Evolutionary conservation across 805 yeast genomes (phyloP).

Genomic region (Pichia heedii): DNA sequence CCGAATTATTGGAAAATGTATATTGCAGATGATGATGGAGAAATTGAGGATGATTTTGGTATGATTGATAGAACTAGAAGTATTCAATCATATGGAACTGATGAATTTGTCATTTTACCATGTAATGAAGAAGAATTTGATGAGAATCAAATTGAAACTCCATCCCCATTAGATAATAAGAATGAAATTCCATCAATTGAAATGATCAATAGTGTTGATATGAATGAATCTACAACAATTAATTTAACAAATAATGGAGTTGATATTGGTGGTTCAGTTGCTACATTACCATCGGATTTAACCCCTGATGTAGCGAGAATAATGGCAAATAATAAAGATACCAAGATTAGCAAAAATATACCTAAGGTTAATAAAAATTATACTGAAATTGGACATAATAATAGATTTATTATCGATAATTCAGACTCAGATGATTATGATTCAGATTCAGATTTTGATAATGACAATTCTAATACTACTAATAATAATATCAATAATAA

Average conservation of each 20-base stretch:
- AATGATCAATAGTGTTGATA: not conserved
- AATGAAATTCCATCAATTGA: not conserved
- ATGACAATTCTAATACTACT: not conserved
- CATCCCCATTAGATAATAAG: conserved; percentile 29
- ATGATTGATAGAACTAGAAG: conserved; percentile 61
- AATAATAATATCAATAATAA: not conserved
- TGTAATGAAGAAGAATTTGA: conserved; percentile 41
- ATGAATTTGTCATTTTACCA: conserved; percentile 69
- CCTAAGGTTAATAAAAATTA: not conserved
- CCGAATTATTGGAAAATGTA: conserved; percentile 71
- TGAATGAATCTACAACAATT: not conserved
- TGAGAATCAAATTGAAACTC: conserved; percentile 44
- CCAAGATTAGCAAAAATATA: not conserved
- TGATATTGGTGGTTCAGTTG: conserved; percentile 7
- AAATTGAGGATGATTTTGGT: conserved; percentile 88
- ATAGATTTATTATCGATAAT: conserved; percentile 6
- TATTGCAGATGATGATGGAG: conserved; percentile 89
- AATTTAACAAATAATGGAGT: not conserved
- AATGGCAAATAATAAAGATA: conserved; percentile 5
- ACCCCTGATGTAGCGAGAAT: conserved; percentile 19
- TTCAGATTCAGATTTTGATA: not conserved
- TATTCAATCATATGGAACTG: conserved; percentile 65
- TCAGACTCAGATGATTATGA: conserved; percentile 15
- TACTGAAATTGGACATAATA: not conserved
- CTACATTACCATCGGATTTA: conserved; percentile 13